Evolutionary conservation across 1,284 basidiomycete genomes (phyloP).

Genomic region (Cryptococcus floricola): DNA sequence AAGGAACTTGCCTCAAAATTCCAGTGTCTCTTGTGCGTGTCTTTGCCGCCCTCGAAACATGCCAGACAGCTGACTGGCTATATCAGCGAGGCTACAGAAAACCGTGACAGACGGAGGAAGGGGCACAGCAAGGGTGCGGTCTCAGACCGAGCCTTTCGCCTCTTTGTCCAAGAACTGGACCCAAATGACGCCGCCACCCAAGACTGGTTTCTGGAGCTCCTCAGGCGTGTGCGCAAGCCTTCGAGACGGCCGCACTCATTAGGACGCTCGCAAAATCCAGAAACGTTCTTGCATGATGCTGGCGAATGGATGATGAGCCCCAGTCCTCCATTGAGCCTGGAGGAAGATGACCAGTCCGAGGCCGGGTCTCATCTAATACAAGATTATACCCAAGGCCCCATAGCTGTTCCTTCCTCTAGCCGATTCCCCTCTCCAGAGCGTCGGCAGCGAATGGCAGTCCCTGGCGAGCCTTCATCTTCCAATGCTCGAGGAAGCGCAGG

Average conservation of each 20-base stretch:
- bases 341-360: too few relatives aligned
- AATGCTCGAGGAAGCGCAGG: too few relatives aligned
- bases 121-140: neutral
- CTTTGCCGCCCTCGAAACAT: neutral
- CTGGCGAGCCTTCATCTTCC: neutral
- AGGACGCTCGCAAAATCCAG: too few relatives aligned
- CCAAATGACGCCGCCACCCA: neutral
- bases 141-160: slow-evolving; percentile 7
- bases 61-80: neutral
- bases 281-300: too few relatives aligned
- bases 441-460: neutral
- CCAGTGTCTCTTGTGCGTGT: slow-evolving; percentile 21
- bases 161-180: slow-evolving; percentile 12
- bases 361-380: too few relatives aligned
- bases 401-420: neutral
- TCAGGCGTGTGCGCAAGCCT: too few relatives aligned
- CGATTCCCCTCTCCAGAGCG: slow-evolving; percentile 1
- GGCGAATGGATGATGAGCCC: too few relatives aligned
- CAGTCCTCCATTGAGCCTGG: too few relatives aligned
- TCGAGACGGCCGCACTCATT: too few relatives aligned
- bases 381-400: too few relatives aligned
- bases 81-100: neutral
- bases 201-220: too few relatives aligned
- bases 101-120: neutral
- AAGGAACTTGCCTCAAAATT: slow-evolving; percentile 20